A percentile compares a stretch with the other conserved stretches of the same genome.
phyloP scores from a whole-genome alignment of 768 basidiomycete species.

The Rhizopogon salebrosus region DNA sequence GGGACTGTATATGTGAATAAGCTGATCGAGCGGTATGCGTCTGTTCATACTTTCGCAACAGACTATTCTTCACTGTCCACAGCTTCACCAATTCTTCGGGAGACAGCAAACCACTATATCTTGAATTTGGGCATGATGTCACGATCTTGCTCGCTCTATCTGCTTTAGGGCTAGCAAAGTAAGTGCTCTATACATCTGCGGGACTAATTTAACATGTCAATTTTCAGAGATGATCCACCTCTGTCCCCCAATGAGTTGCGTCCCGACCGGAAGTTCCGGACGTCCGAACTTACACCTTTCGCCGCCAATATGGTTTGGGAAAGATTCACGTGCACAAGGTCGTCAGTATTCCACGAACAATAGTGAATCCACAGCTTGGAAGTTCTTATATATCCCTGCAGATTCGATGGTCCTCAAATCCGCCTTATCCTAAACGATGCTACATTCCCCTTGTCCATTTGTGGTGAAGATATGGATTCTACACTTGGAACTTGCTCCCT shows the following conservation, averaged over 20 bases:
- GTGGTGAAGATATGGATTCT: constrained; percentile 24
- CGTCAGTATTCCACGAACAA: constrained; percentile 14
- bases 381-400: constrained; percentile 8
- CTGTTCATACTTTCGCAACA: neutral
- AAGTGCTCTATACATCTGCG: neutral
- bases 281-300: constrained; percentile 37
- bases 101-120: constrained; percentile 21
- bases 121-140: constrained; percentile 36
- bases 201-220: neutral
- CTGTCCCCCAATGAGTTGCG: constrained; percentile 24
- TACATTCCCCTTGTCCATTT: constrained; percentile 33
- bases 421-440: constrained; percentile 37
- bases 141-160: constrained; percentile 31
- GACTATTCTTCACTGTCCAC: neutral
- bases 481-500: constrained; percentile 34
- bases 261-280: constrained; percentile 30
- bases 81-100: constrained; percentile 27
- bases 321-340: constrained; percentile 31
- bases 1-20: constrained; percentile 29
- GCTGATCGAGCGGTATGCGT: constrained; percentile 27
- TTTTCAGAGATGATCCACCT: constrained; percentile 26
- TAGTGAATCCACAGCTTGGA: neutral
- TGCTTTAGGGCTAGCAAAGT: constrained; percentile 30
- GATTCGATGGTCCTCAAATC: constrained; percentile 32
- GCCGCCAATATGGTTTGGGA: constrained; percentile 41